Percentiles rank a stretch among this genome's conserved stretches.
These are phyloP conservation scores for Gymnopus androsaceus DNA, from an alignment of 1,284 basidiomycete species.

Conservation along the genomic window DNA sequence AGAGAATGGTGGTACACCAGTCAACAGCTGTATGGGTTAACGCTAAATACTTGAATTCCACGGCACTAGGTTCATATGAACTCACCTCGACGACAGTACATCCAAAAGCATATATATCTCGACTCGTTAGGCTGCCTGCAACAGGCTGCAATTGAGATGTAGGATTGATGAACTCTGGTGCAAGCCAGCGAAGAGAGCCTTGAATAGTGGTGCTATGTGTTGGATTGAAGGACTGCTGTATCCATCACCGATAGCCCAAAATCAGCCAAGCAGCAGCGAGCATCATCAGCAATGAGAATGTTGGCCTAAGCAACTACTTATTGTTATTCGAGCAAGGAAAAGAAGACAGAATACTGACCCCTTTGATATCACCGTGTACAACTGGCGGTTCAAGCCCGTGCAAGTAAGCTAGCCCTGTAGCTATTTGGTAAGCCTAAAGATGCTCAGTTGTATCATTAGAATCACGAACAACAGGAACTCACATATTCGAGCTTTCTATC, in stretches of 20 bases:
- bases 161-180: slow-evolving; percentile 10
- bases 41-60: slow-evolving; percentile 15
- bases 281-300: slow-evolving; percentile 8
- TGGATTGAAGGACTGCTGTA: not conserved
- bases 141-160: not conserved
- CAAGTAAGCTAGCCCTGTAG: slow-evolving; percentile 18
- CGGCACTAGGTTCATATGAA: too few relatives aligned
- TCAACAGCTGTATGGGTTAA: not conserved
- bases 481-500: not conserved
- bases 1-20: not conserved
- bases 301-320: slow-evolving; percentile 15
- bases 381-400: slow-evolving; percentile 16
- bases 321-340: not conserved
- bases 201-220: not conserved
- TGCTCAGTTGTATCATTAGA: not conserved
- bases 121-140: not conserved
- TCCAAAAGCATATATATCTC: slow-evolving; percentile 16
- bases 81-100: slow-evolving; percentile 16
- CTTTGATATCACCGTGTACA: slow-evolving; percentile 22
- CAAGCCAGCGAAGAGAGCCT: slow-evolving; percentile 15
- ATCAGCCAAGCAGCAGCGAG: slow-evolving; percentile 10
- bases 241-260: slow-evolving; percentile 9
- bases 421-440: slow-evolving; percentile 15
- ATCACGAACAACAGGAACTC: not conserved
- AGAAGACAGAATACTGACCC: slow-evolving; percentile 9